Percentiles rank a stretch among this genome's conserved stretches.
These are phyloP conservation scores for Penicillium thymicola DNA, from an alignment of 2,329 filamentous ascomycete species.

Conservation along the genomic window DNA sequence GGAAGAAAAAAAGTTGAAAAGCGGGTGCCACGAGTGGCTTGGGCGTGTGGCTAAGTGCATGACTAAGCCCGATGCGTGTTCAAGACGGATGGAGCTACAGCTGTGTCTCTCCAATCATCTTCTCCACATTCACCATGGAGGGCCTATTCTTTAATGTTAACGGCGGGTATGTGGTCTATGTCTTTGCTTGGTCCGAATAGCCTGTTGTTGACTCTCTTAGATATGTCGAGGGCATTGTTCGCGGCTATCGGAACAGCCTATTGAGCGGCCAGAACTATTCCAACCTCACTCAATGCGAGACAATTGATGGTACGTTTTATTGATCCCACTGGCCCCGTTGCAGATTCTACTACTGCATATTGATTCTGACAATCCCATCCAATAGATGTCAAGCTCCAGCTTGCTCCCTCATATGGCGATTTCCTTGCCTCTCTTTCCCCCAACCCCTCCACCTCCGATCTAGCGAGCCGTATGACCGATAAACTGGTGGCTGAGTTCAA, in stretches of 20 bases:
- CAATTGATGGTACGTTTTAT: constrained; percentile 70
- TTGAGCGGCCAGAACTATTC: constrained; percentile 86
- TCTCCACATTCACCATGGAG: constrained; percentile 61
- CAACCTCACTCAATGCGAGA: constrained; percentile 97
- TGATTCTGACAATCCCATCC: constrained; percentile 3
- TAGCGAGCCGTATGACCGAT: constrained; percentile 93
- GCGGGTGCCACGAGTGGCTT: constrained; percentile 22
- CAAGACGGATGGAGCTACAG: constrained; percentile 20
- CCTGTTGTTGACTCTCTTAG: constrained; percentile 47
- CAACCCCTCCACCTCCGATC: constrained; percentile 92
- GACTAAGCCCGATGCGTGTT: constrained; percentile 28
- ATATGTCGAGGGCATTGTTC: constrained; percentile 95
- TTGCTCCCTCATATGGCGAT: constrained; percentile 94
- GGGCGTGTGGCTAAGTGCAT: constrained; percentile 30
- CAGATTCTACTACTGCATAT: background rate
- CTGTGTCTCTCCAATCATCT: constrained; percentile 19
- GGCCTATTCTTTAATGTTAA: constrained; percentile 93
- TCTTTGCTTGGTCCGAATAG: background rate
- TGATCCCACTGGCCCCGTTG: background rate
- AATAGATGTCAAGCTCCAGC: constrained; percentile 93
- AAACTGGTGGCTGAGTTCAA: constrained; percentile 97
- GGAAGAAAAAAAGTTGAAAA: constrained; percentile 37
- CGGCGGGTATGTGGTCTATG: constrained; percentile 66
- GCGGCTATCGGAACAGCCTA: constrained; percentile 92
- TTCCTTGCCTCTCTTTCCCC: constrained; percentile 91